Percentiles rank a stretch among this genome's conserved stretches.
These are phyloP conservation scores for Geosmithia putterillii DNA, from an alignment of 2,329 filamentous ascomycete genomes.

Conservation along the genomic window DNA sequence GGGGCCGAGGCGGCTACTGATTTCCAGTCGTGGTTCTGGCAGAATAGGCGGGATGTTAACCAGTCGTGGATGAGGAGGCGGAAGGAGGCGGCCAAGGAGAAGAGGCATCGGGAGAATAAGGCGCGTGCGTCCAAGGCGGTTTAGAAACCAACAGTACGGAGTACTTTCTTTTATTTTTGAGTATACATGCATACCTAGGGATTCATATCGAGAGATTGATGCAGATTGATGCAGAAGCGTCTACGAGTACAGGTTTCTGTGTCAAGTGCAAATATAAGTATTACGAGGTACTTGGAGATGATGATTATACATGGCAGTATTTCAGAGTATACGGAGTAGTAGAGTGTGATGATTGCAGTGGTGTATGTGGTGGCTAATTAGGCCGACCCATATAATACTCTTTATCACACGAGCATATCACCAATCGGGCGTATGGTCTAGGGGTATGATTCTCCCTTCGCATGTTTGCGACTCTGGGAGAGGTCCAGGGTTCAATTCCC, in stretches of 20 bases:
- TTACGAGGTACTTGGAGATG: too few species aligned
- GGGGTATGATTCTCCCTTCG: not conserved
- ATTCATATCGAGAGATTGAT: too few species aligned
- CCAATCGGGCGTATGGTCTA: slow-evolving; percentile 1
- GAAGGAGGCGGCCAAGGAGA: slow-evolving; percentile 53
- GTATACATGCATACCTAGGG: too few species aligned
- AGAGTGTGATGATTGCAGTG: too few species aligned
- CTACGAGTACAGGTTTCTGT: too few species aligned
- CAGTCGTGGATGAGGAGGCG: slow-evolving; percentile 53
- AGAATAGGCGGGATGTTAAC: slow-evolving; percentile 52
- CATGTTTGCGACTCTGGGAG: not conserved
- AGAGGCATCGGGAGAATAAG: slow-evolving; percentile 53
- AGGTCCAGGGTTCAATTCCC: not conserved
- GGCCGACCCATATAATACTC: not conserved
- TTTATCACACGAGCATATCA: not conserved
- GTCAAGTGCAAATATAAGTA: too few species aligned
- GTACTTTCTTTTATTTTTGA: not conserved
- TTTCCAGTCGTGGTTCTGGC: slow-evolving; percentile 58
- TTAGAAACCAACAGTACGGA: too few species aligned
- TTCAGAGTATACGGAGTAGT: too few species aligned
- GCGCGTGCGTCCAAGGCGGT: slow-evolving; percentile 31
- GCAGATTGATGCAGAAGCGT: too few species aligned
- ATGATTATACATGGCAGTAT: too few species aligned
- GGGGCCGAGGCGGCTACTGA: slow-evolving; percentile 26
- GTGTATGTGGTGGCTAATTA: too few species aligned